phyloP scores from a whole-genome alignment of 768 basidiomycete genomes.

The Punctularia strigosozonata region DNA sequence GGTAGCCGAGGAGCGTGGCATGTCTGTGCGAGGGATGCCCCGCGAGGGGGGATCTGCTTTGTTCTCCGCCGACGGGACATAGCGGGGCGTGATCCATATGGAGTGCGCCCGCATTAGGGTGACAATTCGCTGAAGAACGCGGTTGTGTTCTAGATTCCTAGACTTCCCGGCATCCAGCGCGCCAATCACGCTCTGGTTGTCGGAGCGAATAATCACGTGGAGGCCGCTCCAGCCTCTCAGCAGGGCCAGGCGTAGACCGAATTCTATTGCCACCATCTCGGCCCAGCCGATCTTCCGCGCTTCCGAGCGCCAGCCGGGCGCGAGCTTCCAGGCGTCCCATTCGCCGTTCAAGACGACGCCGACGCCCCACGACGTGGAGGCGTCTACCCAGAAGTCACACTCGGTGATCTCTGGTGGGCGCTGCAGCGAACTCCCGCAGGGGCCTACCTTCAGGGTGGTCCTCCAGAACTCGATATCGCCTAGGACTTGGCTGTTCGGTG shows the following conservation, averaged over 20 bases:
- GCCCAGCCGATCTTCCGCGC: conserved; percentile 27
- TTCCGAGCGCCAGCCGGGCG: conserved; percentile 16
- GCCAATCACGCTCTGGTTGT: neutral
- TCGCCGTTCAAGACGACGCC: conserved; percentile 16
- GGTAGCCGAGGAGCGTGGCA: no score
- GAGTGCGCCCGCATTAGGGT: conserved; percentile 6
- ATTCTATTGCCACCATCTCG: conserved; percentile 25
- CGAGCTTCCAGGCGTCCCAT: conserved; percentile 21
- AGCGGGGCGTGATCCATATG: conserved; percentile 6
- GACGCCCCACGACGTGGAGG: conserved; percentile 23
- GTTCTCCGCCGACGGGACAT: conserved; percentile 16
- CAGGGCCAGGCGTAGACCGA: conserved; percentile 14
- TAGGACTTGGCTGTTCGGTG: conserved; percentile 2
- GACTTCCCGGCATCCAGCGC: neutral
- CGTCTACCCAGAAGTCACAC: conserved; percentile 22
- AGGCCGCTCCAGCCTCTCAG: no score
- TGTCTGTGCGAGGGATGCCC: no score
- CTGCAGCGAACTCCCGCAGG: no score
- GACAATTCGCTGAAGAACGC: conserved; percentile 17
- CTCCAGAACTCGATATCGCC: conserved; percentile 17
- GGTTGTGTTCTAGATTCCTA: conserved; percentile 15
- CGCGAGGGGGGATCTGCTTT: conserved; percentile 21
- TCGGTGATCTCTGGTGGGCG: no score
- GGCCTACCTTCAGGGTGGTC: no score
- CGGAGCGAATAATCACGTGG: neutral